Percentiles rank a stretch among this genome's conserved stretches.
phyloP scores from a whole-genome alignment of 805 yeast species.

The Teunomyces funiuensis region DNA sequence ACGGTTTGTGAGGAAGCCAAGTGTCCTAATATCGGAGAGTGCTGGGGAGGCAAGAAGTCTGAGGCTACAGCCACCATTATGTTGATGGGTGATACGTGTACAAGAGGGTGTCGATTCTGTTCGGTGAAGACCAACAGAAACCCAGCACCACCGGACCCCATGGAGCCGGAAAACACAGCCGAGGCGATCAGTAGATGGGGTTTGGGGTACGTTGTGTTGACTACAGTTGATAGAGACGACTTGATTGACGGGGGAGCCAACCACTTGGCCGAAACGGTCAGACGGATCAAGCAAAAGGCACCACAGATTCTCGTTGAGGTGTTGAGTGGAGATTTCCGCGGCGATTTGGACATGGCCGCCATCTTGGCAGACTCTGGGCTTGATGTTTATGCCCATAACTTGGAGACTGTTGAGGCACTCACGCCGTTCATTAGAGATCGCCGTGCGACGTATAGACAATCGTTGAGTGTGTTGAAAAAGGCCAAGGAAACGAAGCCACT shows the following conservation, averaged over 20 bases:
- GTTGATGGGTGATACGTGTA: slow-evolving; percentile 98
- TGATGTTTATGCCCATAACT: slow-evolving; percentile 95
- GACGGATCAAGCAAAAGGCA: slow-evolving; percentile 78
- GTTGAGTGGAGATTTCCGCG: slow-evolving; percentile 92
- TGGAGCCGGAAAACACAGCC: slow-evolving; percentile 97
- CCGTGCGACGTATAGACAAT: slow-evolving; percentile 92
- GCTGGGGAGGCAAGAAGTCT: slow-evolving; percentile 97
- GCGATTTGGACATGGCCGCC: slow-evolving; percentile 78
- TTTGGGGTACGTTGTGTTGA: slow-evolving; percentile 92
- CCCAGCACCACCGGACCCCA: slow-evolving; percentile 90
- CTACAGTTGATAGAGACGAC: slow-evolving; percentile 98
- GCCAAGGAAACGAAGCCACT: slow-evolving; percentile 79
- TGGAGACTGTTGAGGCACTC: slow-evolving; percentile 93
- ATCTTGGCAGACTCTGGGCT: slow-evolving; percentile 81
- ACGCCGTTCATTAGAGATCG: slow-evolving; percentile 96
- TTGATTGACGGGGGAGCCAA: slow-evolving; percentile 88
- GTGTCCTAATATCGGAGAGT: slow-evolving; percentile 99
- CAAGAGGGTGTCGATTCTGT: slow-evolving; percentile 98
- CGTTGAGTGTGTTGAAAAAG: slow-evolving; percentile 68
- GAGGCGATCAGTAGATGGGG: slow-evolving; percentile 98
- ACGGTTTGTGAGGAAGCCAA: slow-evolving; percentile 99
- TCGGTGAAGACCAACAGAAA: slow-evolving; percentile 89
- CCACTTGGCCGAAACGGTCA: slow-evolving; percentile 87
- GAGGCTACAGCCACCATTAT: slow-evolving; percentile 97
- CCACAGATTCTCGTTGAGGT: slow-evolving; percentile 93